These are phyloP conservation scores for Candida saitoana DNA, from an alignment of 805 yeast genomes.

Conservation along the genomic window DNA sequence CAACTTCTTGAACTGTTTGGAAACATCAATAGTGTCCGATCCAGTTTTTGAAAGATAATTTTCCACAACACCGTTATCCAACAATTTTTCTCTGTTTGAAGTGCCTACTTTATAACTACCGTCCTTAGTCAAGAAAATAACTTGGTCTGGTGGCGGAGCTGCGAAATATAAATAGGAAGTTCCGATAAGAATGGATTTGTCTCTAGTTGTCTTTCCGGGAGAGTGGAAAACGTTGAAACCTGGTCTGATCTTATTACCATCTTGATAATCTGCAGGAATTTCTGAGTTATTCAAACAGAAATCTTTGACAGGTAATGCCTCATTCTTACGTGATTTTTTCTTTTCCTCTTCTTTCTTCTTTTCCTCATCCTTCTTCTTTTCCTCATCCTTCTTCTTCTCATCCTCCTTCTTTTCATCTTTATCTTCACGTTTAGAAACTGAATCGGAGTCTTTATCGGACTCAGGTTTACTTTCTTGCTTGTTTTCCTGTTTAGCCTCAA, in stretches of 20 bases:
- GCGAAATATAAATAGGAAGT: conserved; percentile 41
- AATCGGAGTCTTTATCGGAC: not conserved
- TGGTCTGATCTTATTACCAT: conserved; percentile 22
- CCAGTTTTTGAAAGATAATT: conserved; percentile 12
- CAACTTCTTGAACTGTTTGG: conserved; percentile 19
- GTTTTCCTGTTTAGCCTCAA: too few relatives aligned
- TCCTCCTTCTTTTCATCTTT: conserved; percentile 5
- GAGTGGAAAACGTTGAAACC: conserved; percentile 38
- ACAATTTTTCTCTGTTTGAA: conserved; percentile 12
- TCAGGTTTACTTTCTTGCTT: not conserved
- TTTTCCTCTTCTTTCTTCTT: not conserved
- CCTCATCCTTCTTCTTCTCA: conserved; percentile 3
- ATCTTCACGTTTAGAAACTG: not conserved
- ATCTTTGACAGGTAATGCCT: conserved; percentile 6
- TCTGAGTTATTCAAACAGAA: conserved; percentile 19
- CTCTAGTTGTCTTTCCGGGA: conserved; percentile 26
- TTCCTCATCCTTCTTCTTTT: not conserved
- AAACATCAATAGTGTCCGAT: conserved; percentile 12
- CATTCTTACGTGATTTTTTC: conserved; percentile 3
- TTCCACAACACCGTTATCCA: conserved; percentile 22
- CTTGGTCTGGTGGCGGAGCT: conserved; percentile 33
- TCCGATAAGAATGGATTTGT: conserved; percentile 23
- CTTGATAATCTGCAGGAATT: conserved; percentile 12
- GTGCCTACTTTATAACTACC: conserved; percentile 28
- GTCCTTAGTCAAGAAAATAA: conserved; percentile 36